Conservation (phyloP, 2,329 filamentous ascomycete genomes). For the Alternaria sp. region DNA sequence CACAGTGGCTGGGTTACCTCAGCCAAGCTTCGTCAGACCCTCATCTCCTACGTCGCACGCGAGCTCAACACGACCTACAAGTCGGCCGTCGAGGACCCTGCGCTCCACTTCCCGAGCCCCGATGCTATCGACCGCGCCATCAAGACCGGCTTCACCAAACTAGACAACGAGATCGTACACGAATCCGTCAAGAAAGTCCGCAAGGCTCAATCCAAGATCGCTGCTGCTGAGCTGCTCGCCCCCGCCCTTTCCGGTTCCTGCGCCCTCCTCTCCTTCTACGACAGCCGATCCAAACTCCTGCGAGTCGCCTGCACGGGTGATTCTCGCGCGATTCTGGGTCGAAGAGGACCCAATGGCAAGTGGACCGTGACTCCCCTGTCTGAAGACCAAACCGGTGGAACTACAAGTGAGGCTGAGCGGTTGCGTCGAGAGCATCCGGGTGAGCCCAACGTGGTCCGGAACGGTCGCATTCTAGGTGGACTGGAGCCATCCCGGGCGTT, state of each 20-base stretch:
- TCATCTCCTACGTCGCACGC: constrained; percentile 90
- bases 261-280: constrained; percentile 94
- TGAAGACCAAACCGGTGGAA: constrained; percentile 91
- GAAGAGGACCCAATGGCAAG: constrained; percentile 77
- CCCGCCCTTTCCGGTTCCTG: constrained; percentile 97
- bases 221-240: constrained; percentile 88
- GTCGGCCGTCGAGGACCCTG: constrained; percentile 66
- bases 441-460: constrained; percentile 84
- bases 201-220: constrained; percentile 85
- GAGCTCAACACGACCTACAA: constrained; percentile 95
- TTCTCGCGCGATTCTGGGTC: constrained; percentile 90
- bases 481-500: constrained; percentile 94
- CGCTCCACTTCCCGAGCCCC: constrained; percentile 69
- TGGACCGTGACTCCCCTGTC: constrained; percentile 92
- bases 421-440: constrained; percentile 86
- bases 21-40: constrained; percentile 87
- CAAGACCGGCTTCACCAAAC: constrained; percentile 84
- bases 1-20: constrained; percentile 94
- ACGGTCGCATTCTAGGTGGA: constrained; percentile 89
- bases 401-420: constrained; percentile 80
- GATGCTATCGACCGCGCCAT: constrained; percentile 89
- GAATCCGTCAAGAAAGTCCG: constrained; percentile 91
- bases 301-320: constrained; percentile 96
- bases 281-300: constrained; percentile 82
- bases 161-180: constrained; percentile 94